Percentiles rank a stretch among this genome's conserved stretches.
phyloP scores from a whole-genome alignment of 108 stramenopile genomes.

The Skeletonema menzelii region DNA sequence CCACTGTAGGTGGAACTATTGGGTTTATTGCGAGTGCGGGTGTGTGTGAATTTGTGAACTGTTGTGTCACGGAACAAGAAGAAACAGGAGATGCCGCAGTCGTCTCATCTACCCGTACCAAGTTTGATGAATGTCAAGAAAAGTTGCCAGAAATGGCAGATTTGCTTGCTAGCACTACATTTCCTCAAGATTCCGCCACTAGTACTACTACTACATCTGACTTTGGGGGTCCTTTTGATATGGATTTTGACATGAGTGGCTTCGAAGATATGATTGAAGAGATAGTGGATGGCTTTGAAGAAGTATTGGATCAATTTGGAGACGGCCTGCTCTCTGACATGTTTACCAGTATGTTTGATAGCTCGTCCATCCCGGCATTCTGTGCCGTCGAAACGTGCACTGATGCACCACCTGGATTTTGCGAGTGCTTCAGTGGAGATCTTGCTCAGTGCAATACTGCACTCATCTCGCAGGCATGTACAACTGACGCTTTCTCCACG shows the following conservation, averaged over 20 bases:
- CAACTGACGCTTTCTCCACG: constrained; percentile 2
- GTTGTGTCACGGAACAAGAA: not conserved
- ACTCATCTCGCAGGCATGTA: constrained; percentile 10
- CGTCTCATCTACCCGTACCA: not conserved
- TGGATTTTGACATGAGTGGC: not conserved
- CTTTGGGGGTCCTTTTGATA: not conserved
- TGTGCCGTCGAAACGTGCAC: constrained; percentile 1
- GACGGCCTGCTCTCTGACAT: not conserved
- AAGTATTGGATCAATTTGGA: constrained; percentile 9
- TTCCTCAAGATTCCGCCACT: not conserved
- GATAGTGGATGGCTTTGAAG: constrained; percentile 2
- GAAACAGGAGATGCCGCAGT: not conserved
- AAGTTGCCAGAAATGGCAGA: not conserved
- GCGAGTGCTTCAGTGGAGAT: constrained; percentile 23
- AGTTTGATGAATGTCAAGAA: not conserved
- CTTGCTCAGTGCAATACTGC: constrained; percentile 8
- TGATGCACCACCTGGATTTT: constrained; percentile 6
- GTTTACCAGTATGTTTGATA: constrained; percentile 11
- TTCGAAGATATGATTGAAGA: not conserved
- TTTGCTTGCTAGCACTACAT: not conserved
- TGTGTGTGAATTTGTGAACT: not conserved
- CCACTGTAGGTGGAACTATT: not conserved
- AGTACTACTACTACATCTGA: not conserved
- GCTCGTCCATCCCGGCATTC: constrained; percentile 11
- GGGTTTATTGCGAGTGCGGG: not conserved